phyloP scores from a whole-genome alignment of 805 yeast species.

The Barnettozyma californica region DNA sequence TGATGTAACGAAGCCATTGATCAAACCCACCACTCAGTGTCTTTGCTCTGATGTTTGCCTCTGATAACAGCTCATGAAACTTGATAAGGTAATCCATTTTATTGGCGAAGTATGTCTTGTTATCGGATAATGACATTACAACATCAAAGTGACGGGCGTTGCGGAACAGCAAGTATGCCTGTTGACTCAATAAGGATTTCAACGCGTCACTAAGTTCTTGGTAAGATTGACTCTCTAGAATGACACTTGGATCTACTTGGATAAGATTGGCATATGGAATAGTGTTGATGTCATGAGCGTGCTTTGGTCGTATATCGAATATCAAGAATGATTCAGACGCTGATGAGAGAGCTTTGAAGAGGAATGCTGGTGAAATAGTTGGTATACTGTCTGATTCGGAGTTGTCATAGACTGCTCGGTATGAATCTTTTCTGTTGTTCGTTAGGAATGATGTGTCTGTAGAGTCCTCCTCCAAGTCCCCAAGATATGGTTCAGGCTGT shows the following conservation, averaged over 20 bases:
- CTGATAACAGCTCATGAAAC: slow-evolving; percentile 22
- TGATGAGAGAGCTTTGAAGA: slow-evolving; percentile 36
- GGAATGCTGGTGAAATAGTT: slow-evolving; percentile 31
- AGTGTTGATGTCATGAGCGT: slow-evolving; percentile 29
- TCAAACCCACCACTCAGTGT: slow-evolving; percentile 40
- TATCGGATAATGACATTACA: slow-evolving; percentile 36
- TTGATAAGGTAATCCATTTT: slow-evolving; percentile 30
- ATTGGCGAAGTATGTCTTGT: slow-evolving; percentile 27
- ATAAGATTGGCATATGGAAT: slow-evolving; percentile 34
- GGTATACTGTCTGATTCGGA: slow-evolving; percentile 43
- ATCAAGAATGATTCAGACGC: slow-evolving; percentile 37
- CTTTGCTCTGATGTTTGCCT: slow-evolving; percentile 17
- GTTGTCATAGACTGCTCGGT: slow-evolving; percentile 35
- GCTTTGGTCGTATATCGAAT: slow-evolving; percentile 35
- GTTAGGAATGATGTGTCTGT: slow-evolving; percentile 9
- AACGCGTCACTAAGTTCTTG: slow-evolving; percentile 23
- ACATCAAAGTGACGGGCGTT: slow-evolving; percentile 29
- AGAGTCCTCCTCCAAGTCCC: slow-evolving; percentile 9
- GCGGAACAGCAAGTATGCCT: slow-evolving; percentile 22
- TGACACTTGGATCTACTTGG: slow-evolving; percentile 37
- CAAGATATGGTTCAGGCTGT: background rate
- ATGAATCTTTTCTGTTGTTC: slow-evolving; percentile 31
- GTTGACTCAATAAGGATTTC: background rate
- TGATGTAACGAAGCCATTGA: slow-evolving; percentile 35
- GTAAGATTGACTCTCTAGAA: slow-evolving; percentile 28